Base-by-base conservation (phyloP, 23 red algal genomes). In the Agarophyton chilense region DNA sequence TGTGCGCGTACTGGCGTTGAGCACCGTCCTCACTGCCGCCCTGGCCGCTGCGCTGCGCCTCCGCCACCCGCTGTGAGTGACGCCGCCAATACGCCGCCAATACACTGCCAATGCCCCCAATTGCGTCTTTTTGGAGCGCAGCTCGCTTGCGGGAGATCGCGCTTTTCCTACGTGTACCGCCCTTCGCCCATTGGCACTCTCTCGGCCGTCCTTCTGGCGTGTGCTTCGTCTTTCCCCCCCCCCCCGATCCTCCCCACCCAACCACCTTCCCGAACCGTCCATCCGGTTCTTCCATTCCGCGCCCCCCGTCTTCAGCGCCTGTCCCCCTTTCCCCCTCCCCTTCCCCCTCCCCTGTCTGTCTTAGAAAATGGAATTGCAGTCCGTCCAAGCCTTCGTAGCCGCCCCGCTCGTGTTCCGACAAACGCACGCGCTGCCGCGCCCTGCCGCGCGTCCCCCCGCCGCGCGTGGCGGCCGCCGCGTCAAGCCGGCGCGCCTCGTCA, bases 401-500 rank as follows among this genome's bases (percentile, higher is more conserved):
- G 18, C 76, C 4, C 60, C 79, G 41, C 56, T 64, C 24, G 52
- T 64, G 42, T 52, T 84, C 29, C 56, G 61, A 36, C 56, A 60
- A 29, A 38, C 58, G 47, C 38, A 43, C 26, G 29, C 50, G 47
- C 77, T 44, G 77, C 77, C 53, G 52, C 52, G 36, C 13, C 52
- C 52, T 12, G 52, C 77, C 52, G 52, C 45, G 57, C 57, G 53
- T 8, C 40, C 53, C 22, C 77, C 28, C 21, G 29, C 77, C 16
- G 42, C 60, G 49, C 60, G 45, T 21, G 60, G 42, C 57, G 58
- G 47, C 10, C 64, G 56, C n/a, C 65, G 40, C 43, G 36, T 63
- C 49, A 52, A 70, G 33, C 81, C 65, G 56, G 67, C 72, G 66
- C 84, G 84, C 68, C 64, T 86, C 21, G 58, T 62, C 10, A 88